Base-by-base conservation (phyloP, 1,139 yeast genomes). In the Debaryomyces fabryi region DNA sequence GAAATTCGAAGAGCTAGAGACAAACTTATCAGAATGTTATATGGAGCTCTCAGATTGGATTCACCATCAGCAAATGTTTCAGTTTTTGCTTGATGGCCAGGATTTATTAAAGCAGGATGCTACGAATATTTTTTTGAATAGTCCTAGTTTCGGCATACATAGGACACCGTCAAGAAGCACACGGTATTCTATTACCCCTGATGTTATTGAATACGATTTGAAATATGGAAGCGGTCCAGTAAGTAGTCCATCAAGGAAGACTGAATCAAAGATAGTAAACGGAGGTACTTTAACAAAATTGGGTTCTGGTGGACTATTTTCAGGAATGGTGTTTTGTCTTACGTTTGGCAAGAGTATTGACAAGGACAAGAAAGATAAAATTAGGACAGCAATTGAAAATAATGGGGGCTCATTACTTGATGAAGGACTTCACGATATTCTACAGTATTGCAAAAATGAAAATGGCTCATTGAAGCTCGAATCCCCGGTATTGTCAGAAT, bases 321-420 rank as follows among this genome's bases (percentile, higher is more conserved):
- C 56, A 12, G 65, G 58, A n/a, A 60, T 59, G 52, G 38, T 74
- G 3, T 75, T 75, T 49, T 69, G 72, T 49, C 64, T 73, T 25
- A 75, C 79, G 1, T 46, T 42, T 9, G 49, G 49, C 10, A 42
- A 38, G 21, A 67, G 71, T 29, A 62, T 72, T 3, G 71, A 67
- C 27, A 76, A 71, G 12, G 67, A 66, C 6, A 68, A 73, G 23
- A 73, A 76, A 44, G 64, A 63, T 23, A 58, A 67, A 13, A 50
- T 81, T 24, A 64, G 65, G 2, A 54, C 59, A 1, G 38, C 69
- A 13, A 83, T 83, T 9, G 64, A 62, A 39, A 49, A 57, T 0
- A 72, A 82, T 53, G 89, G 88, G 0, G 92, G 90, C 0, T 60
- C 65, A 4, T 64, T 85, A 5, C 53, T 81, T 10, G 80, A 76